phyloP scores from a whole-genome alignment of 345 rosid genomes.

The Sonneratia caseolaris region DNA sequence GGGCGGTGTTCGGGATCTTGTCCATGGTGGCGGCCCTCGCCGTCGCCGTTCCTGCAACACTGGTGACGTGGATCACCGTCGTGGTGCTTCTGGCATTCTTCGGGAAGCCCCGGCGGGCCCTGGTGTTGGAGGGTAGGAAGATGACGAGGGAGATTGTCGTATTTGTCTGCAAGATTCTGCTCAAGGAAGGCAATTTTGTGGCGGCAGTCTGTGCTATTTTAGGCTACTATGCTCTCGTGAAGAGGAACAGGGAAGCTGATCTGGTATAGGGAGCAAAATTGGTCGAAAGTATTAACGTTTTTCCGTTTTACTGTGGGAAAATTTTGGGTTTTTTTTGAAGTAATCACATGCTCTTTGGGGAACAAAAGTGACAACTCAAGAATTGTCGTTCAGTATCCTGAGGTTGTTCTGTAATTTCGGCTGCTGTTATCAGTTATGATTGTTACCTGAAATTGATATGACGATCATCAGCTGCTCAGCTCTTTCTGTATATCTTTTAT shows the following conservation, averaged over 20 bases:
- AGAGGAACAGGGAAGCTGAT: conserved; percentile 37
- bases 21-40: conserved; percentile 95
- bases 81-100: conserved; percentile 85
- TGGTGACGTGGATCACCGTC: conserved; percentile 85
- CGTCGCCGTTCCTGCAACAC: conserved; percentile 82
- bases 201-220: conserved; percentile 84
- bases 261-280: not conserved
- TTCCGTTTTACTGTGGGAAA: not conserved
- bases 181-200: conserved; percentile 86
- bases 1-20: conserved; percentile 67
- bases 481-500: too few species aligned
- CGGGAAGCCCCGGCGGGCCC: conserved; percentile 69
- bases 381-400: not conserved
- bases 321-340: not conserved
- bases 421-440: not conserved
- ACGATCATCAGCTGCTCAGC: too few species aligned
- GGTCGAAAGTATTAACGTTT: not conserved
- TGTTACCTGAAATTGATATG: too few species aligned
- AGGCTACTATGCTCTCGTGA: conserved; percentile 69
- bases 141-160: conserved; percentile 75
- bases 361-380: not conserved
- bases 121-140: conserved; percentile 79
- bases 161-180: conserved; percentile 65
- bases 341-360: not conserved
- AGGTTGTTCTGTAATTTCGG: not conserved